phyloP scores from a whole-genome alignment of 1,284 basidiomycete species.

The Ceratobasidium papillatum region DNA sequence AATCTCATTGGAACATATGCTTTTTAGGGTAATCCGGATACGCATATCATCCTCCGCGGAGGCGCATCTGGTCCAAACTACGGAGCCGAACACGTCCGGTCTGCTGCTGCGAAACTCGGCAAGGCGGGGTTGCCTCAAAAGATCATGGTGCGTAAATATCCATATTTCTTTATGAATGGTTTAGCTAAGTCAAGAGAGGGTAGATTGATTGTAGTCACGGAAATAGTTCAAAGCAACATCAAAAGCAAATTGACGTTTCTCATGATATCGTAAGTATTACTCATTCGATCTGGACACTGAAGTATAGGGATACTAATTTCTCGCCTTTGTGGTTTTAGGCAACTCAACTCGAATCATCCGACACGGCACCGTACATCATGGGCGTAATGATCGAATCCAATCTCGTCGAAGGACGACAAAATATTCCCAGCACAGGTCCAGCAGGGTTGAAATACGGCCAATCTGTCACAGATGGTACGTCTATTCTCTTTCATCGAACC shows the following conservation, averaged over 20 bases:
- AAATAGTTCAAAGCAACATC: slow-evolving; percentile 67
- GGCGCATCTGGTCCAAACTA: slow-evolving; percentile 89
- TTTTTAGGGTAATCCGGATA: slow-evolving; percentile 80
- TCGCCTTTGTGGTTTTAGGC: slow-evolving; percentile 62
- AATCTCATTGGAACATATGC: not conserved
- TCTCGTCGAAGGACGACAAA: slow-evolving; percentile 83
- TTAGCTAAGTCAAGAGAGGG: not conserved
- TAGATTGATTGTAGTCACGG: slow-evolving; percentile 93
- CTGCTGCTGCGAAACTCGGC: slow-evolving; percentile 76
- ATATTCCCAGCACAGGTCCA: slow-evolving; percentile 81
- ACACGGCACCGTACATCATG: slow-evolving; percentile 82
- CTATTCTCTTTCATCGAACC: not conserved
- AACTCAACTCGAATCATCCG: slow-evolving; percentile 71
- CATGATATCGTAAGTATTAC: slow-evolving; percentile 60
- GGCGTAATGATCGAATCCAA: slow-evolving; percentile 99
- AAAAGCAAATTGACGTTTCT: slow-evolving; percentile 62
- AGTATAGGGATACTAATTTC: no score
- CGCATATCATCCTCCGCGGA: slow-evolving; percentile 92
- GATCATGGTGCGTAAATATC: slow-evolving; percentile 79
- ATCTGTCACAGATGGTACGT: slow-evolving; percentile 76
- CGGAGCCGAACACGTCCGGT: slow-evolving; percentile 77
- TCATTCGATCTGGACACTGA: no score
- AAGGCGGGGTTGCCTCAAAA: slow-evolving; percentile 83
- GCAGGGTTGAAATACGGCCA: slow-evolving; percentile 86
- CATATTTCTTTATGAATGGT: not conserved